phyloP scores from a whole-genome alignment of 2,329 filamentous ascomycete genomes.

The Penicillium aurantiogriseum region DNA sequence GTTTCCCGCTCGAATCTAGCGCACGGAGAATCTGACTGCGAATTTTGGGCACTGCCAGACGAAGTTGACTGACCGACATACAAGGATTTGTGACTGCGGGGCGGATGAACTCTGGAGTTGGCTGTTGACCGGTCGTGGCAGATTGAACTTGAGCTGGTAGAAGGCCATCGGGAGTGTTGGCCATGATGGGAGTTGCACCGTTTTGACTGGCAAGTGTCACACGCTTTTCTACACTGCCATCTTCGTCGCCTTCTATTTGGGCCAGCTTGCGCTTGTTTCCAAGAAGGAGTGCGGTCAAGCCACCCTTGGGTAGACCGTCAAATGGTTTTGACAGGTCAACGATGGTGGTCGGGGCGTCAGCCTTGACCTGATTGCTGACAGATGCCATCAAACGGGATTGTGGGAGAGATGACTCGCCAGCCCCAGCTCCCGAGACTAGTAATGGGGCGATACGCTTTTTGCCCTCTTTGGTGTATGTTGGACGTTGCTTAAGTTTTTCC shows the following conservation, averaged over 20 bases:
- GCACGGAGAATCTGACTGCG: slow-evolving; percentile 79
- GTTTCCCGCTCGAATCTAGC: slow-evolving; percentile 58
- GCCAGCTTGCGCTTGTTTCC: slow-evolving; percentile 89
- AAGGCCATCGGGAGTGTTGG: slow-evolving; percentile 73
- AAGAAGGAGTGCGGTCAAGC: slow-evolving; percentile 77
- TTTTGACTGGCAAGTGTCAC: slow-evolving; percentile 59
- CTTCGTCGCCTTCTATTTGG: slow-evolving; percentile 72
- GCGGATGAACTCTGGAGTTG: slow-evolving; percentile 78
- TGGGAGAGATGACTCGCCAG: slow-evolving; percentile 81
- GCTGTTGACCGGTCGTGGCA: slow-evolving; percentile 59
- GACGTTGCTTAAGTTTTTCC: slow-evolving; percentile 78
- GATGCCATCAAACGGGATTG: slow-evolving; percentile 84
- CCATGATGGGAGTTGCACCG: slow-evolving; percentile 71
- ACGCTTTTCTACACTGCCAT: slow-evolving; percentile 60
- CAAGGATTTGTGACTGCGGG: slow-evolving; percentile 83
- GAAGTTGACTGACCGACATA: slow-evolving; percentile 76
- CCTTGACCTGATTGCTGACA: slow-evolving; percentile 62
- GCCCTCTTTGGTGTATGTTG: slow-evolving; percentile 93
- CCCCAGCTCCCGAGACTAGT: slow-evolving; percentile 84
- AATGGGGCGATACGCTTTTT: slow-evolving; percentile 94
- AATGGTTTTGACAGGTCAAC: slow-evolving; percentile 91
- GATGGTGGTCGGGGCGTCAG: slow-evolving; percentile 74
- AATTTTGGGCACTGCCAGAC: slow-evolving; percentile 84
- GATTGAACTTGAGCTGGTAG: slow-evolving; percentile 69
- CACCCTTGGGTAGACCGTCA: slow-evolving; percentile 87